phyloP scores from a whole-genome alignment of 352 stramenopile genomes.

The Lagenidium sp. region DNA sequence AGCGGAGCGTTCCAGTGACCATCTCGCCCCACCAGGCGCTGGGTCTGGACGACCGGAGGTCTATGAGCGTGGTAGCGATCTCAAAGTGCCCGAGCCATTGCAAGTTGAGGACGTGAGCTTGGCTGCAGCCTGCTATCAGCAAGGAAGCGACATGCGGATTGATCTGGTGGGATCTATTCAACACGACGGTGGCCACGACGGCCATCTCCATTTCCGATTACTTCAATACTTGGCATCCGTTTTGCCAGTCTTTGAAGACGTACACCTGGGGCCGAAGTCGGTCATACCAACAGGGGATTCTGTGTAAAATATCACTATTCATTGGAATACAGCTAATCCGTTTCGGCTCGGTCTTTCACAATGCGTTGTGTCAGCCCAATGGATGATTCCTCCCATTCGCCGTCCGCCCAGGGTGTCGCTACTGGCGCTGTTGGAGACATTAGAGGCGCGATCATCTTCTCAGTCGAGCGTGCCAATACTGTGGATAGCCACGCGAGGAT shows the following conservation, averaged over 20 bases:
- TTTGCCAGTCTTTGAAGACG: slow-evolving; percentile 52
- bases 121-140: slow-evolving; percentile 1
- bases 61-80: too few species aligned
- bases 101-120: slow-evolving; percentile 6
- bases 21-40: slow-evolving; percentile 12
- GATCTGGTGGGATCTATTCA: slow-evolving; percentile 27
- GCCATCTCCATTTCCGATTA: slow-evolving; percentile 34
- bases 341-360: too few species aligned
- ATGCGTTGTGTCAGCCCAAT: too few species aligned
- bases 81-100: too few species aligned
- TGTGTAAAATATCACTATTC: background rate
- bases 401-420: too few species aligned
- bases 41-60: too few species aligned
- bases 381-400: background rate
- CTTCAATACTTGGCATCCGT: slow-evolving; percentile 43
- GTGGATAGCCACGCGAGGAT: slow-evolving; percentile 71
- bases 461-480: slow-evolving; percentile 55
- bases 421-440: slow-evolving; percentile 28
- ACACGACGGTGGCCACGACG: slow-evolving; percentile 21
- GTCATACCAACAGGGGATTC: too few species aligned
- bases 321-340: too few species aligned
- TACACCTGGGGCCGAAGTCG: slow-evolving; percentile 29
- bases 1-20: slow-evolving; percentile 8
- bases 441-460: slow-evolving; percentile 52
- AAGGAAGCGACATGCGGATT: slow-evolving; percentile 16